Conservation (phyloP, 352 stramenopile species). For the Globisporangium okanoganense region DNA sequence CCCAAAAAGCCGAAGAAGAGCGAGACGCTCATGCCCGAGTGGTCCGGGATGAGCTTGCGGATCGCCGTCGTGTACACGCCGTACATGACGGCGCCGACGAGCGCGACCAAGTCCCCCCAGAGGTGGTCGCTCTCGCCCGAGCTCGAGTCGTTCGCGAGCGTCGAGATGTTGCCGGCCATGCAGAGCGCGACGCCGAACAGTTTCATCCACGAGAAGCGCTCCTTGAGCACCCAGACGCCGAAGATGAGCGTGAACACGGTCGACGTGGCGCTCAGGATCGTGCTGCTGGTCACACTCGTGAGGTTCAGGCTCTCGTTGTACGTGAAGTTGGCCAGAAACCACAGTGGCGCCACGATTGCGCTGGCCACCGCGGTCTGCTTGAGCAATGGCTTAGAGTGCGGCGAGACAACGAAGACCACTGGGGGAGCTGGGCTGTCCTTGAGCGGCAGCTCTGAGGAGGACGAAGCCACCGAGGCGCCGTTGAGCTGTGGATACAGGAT, state of each 20-base stretch:
- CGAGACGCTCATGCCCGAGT: constrained; percentile 87
- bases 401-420: constrained; percentile 2
- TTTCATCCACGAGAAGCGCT: constrained; percentile 82
- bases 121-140: constrained; percentile 29
- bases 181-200: constrained; percentile 82
- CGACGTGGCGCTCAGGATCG: constrained; percentile 92
- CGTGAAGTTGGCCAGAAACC: constrained; percentile 93
- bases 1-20: constrained; percentile 95
- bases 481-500: constrained; percentile 26
- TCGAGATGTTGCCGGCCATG: constrained; percentile 85
- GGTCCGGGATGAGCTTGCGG: constrained; percentile 67
- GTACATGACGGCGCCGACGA: constrained; percentile 89
- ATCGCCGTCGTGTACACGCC: constrained; percentile 93
- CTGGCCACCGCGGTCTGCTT: constrained; percentile 30
- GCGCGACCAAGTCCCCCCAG: constrained; percentile 55
- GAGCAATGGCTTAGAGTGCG: constrained; percentile 13
- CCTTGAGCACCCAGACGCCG: constrained; percentile 71
- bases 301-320: constrained; percentile 92
- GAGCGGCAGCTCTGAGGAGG: constrained; percentile 20
- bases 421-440: constrained; percentile 22
- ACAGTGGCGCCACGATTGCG: constrained; percentile 87
- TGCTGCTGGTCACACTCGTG: constrained; percentile 93
- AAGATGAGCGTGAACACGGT: constrained; percentile 93
- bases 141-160: constrained; percentile 68
- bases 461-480: neutral